Base-by-base conservation (phyloP, 345 rosid genomes). In the Cardamine chenopodiifolia region DNA sequence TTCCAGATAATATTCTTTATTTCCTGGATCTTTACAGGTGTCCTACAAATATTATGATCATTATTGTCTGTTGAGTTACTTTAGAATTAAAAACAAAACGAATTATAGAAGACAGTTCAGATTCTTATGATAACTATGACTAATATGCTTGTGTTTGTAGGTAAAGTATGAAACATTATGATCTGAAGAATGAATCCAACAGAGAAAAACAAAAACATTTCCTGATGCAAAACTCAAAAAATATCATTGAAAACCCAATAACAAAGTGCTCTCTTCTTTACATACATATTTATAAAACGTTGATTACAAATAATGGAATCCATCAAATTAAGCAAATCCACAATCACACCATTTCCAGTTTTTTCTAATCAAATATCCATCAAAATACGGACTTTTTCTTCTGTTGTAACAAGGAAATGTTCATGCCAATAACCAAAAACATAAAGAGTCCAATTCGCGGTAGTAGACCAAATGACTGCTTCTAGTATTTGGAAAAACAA, bases 331-430 rank as follows among this genome's bases (percentile, higher is more conserved):
- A n/a, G n/a, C 15, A 71, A 71, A 71, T 42, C 34, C 62, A 72
- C 25, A 62, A 53, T 40, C 77, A 73, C 77, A 48, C 71, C 55
- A 76, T 63, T 70, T 68, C 47, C 78, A 75, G 23, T 48, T 4
- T 58, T 6, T 47, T 57, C 3, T 1, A 17, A 50, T 60, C 62
- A 63, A 40, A 42, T 55, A 19, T 64, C 59, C 62, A 62, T n/a
- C 59, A 23, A 39, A 59, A 40, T 52, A 50, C 22, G 74, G 4
- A 32, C 23, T 61, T 61, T 40, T 68, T 67, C 68, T 75, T 75
- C 22, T 61, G 62, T 75, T n/a, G 22, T 67, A 60, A 32, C 40
- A 62, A 26, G 26, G 29, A 68, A 48, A 20, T 61, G 57, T 52
- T 62, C 57, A 76, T 62, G 37, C 62, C 31, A 61, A 31, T 62